A percentile compares a stretch with the other conserved stretches of the same genome.
Evolutionary conservation across 2,329 filamentous ascomycete genomes (phyloP).

Genomic region (Phialophora expanda): DNA sequence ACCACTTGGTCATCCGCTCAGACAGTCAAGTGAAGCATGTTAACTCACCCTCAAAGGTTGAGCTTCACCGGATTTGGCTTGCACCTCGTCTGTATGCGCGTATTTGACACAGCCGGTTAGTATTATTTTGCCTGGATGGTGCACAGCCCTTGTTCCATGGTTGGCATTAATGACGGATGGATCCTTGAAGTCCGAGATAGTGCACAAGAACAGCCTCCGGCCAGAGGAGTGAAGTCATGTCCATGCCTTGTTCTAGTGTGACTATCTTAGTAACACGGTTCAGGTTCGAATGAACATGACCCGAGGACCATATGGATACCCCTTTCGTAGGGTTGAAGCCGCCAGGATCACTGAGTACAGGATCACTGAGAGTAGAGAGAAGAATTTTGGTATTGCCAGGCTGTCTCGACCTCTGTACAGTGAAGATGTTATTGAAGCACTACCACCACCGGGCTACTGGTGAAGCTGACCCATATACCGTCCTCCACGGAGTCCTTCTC

Average conservation of each 20-base stretch:
- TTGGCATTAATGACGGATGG: background rate
- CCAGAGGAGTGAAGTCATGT: background rate
- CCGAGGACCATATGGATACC: background rate
- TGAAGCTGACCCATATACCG: background rate
- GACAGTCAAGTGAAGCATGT: background rate
- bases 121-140: background rate
- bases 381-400: conserved; percentile 24
- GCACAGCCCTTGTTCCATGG: background rate
- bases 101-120: background rate
- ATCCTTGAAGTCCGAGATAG: background rate
- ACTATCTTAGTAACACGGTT: background rate
- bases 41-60: background rate
- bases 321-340: background rate
- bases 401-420: conserved; percentile 21
- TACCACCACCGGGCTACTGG: background rate
- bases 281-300: background rate
- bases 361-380: conserved; percentile 2
- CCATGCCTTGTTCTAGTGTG: background rate
- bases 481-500: background rate
- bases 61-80: background rate
- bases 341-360: background rate
- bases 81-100: background rate
- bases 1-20: background rate
- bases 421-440: conserved; percentile 1
- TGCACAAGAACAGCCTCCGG: background rate